Percentiles rank a stretch among this genome's conserved stretches.
Evolutionary conservation across 2,329 filamentous ascomycete genomes (phyloP).

Genomic region (Penicillium aurantiogriseum): DNA sequence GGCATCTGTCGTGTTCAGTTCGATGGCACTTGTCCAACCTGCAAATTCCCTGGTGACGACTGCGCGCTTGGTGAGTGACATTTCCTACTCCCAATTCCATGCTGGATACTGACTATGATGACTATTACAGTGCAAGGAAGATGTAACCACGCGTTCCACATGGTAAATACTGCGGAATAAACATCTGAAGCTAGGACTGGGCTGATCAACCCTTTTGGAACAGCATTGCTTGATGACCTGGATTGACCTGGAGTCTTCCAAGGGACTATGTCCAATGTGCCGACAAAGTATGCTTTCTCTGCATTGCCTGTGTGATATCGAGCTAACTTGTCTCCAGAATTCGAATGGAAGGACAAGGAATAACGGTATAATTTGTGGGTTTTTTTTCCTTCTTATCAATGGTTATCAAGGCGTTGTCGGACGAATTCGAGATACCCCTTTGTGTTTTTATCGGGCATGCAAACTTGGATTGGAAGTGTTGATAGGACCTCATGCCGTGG

Average conservation of each 20-base stretch:
- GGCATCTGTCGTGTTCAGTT: slow-evolving; percentile 98
- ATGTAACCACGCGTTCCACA: slow-evolving; percentile 97
- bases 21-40: slow-evolving; percentile 94
- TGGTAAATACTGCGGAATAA: slow-evolving; percentile 57
- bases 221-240: slow-evolving; percentile 85
- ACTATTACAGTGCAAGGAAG: slow-evolving; percentile 74
- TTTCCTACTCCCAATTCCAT: not conserved
- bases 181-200: slow-evolving; percentile 5
- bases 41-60: slow-evolving; percentile 96
- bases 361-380: slow-evolving; percentile 10
- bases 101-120: slow-evolving; percentile 9
- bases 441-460: not conserved
- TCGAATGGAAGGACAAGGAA: slow-evolving; percentile 52
- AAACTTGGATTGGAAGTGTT: not conserved
- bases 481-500: not conserved
- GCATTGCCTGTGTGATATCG: not conserved
- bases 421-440: slow-evolving; percentile 9
- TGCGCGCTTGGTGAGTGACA: slow-evolving; percentile 75
- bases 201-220: slow-evolving; percentile 6
- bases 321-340: slow-evolving; percentile 42
- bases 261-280: slow-evolving; percentile 97
- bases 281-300: slow-evolving; percentile 68
- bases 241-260: slow-evolving; percentile 92
- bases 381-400: slow-evolving; percentile 1
- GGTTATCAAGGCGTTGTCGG: slow-evolving; percentile 6